phyloP scores from a whole-genome alignment of 2,329 filamentous ascomycete species.

The Aspergillus sergii region DNA sequence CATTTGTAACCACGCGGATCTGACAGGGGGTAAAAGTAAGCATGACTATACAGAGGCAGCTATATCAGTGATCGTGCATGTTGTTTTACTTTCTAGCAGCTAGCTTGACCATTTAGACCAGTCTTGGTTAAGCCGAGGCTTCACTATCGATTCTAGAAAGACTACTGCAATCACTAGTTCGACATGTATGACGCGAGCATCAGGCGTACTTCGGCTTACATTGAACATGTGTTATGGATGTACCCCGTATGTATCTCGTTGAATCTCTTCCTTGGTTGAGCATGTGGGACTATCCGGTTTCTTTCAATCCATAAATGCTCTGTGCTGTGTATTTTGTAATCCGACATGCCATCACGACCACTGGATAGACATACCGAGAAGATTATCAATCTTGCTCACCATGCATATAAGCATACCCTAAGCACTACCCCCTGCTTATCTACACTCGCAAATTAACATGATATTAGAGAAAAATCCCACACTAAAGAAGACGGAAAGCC shows the following conservation, averaged over 20 bases:
- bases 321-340: no score
- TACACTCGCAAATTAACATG: neutral
- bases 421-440: neutral
- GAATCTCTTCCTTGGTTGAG: neutral
- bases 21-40: neutral
- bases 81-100: neutral
- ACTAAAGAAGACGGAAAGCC: neutral
- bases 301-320: no score
- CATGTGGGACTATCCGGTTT: neutral
- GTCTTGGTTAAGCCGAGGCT: neutral
- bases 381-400: neutral
- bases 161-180: neutral
- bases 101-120: neutral
- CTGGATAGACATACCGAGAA: no score
- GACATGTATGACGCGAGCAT: neutral
- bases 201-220: neutral
- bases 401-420: neutral
- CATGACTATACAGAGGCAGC: neutral
- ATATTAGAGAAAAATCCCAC: neutral
- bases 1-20: neutral
- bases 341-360: no score
- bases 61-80: neutral
- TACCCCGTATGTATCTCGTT: neutral
- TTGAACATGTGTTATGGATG: neutral
- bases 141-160: conserved; percentile 1